Evolutionary conservation across 148 eudicot species (phyloP).

Genomic region (Heliosperma pusillum): DNA sequence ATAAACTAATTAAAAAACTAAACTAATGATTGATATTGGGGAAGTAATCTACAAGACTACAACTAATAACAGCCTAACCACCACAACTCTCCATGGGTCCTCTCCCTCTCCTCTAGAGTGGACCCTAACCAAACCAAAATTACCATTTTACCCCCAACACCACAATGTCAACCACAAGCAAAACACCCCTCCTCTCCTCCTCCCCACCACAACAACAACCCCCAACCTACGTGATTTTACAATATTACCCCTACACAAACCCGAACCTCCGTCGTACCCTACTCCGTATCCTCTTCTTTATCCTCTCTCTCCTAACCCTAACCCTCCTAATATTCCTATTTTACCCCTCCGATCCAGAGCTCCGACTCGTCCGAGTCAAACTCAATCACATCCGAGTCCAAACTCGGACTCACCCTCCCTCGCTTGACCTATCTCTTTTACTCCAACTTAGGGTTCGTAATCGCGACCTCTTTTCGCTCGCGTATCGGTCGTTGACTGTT

Average conservation of each 20-base stretch:
- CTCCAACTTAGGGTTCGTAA: slow-evolving; percentile 38
- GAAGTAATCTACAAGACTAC: too few relatives aligned
- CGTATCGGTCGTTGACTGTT: slow-evolving; percentile 32
- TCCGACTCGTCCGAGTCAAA: slow-evolving; percentile 38
- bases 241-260: slow-evolving; percentile 11
- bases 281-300: slow-evolving; percentile 13
- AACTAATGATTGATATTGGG: too few relatives aligned
- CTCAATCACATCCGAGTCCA: slow-evolving; percentile 35
- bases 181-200: slow-evolving; percentile 22
- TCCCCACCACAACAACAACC: slow-evolving; percentile 1
- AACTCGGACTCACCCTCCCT: slow-evolving; percentile 30
- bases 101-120: background rate
- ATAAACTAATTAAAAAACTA: too few relatives aligned
- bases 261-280: slow-evolving; percentile 6
- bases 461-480: slow-evolving; percentile 41
- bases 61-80: too few relatives aligned
- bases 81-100: background rate
- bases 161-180: slow-evolving; percentile 9
- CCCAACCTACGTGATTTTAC: slow-evolving; percentile 29
- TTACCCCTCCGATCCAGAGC: slow-evolving; percentile 47
- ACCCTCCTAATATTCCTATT: slow-evolving; percentile 28
- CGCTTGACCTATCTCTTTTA: slow-evolving; percentile 40
- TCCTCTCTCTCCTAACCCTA: slow-evolving; percentile 24
- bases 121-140: background rate
- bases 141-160: background rate